Evolutionary conservation across 2,329 filamentous ascomycete genomes (phyloP).

Genomic region (Cercospora janseana): DNA sequence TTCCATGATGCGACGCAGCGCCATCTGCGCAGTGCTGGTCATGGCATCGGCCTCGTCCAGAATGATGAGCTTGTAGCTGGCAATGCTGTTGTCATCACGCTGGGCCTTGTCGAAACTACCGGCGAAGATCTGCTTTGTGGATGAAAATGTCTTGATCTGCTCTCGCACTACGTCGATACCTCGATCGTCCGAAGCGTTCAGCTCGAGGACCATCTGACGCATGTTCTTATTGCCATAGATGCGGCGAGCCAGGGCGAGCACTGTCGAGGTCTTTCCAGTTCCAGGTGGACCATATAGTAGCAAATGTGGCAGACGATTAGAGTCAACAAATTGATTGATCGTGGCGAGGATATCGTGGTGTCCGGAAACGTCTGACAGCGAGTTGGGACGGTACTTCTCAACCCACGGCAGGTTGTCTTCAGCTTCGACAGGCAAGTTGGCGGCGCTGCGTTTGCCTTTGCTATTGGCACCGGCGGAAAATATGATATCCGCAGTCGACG

Average conservation of each 20-base stretch:
- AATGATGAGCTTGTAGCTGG: slow-evolving; percentile 91
- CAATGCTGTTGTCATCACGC: slow-evolving; percentile 50
- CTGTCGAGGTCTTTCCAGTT: slow-evolving; percentile 95
- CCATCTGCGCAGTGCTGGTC: slow-evolving; percentile 99
- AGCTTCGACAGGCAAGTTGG: slow-evolving; percentile 89
- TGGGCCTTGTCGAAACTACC: slow-evolving; percentile 41
- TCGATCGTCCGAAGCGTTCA: slow-evolving; percentile 95
- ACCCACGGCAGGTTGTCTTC: slow-evolving; percentile 96
- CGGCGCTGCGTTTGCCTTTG: slow-evolving; percentile 89
- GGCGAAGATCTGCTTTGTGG: slow-evolving; percentile 92
- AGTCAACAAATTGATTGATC: slow-evolving; percentile 95
- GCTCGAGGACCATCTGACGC: slow-evolving; percentile 96
- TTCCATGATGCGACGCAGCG: slow-evolving; percentile 93
- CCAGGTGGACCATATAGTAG: slow-evolving; percentile 95
- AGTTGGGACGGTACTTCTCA: slow-evolving; percentile 91
- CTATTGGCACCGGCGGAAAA: slow-evolving; percentile 71
- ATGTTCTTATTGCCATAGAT: slow-evolving; percentile 92
- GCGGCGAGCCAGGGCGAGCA: slow-evolving; percentile 84
- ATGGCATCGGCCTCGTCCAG: slow-evolving; percentile 99
- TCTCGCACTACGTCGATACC: slow-evolving; percentile 97
- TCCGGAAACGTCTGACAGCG: slow-evolving; percentile 87
- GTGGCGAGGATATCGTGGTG: slow-evolving; percentile 97
- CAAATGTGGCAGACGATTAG: slow-evolving; percentile 90
- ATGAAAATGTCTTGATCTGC: slow-evolving; percentile 99
- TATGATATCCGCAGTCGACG: slow-evolving; percentile 47